Evolutionary conservation across 495 filamentous ascomycete genomes (phyloP).

Genomic region (Parmelia sp.): DNA sequence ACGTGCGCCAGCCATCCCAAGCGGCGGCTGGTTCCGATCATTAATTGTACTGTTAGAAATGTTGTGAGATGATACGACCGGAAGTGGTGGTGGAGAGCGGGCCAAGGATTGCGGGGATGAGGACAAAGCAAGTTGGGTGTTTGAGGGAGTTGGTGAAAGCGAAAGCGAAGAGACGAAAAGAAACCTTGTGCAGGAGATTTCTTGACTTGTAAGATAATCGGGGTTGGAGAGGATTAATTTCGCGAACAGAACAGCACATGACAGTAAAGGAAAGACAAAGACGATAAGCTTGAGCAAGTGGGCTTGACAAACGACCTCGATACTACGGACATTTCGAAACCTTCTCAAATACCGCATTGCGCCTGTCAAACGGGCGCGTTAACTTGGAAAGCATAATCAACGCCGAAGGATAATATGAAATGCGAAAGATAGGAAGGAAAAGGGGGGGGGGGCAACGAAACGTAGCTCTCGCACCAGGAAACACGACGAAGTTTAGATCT

Average conservation of each 20-base stretch:
- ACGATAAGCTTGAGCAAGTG: background rate
- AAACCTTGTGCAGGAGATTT: background rate
- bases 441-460: background rate
- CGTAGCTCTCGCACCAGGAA: background rate
- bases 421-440: too few relatives aligned
- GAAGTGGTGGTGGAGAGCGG: background rate
- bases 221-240: background rate
- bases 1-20: slow-evolving; percentile 16
- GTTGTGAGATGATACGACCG: too few relatives aligned
- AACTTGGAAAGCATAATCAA: too few relatives aligned
- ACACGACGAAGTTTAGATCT: background rate
- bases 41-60: background rate
- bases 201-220: background rate
- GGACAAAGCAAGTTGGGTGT: background rate
- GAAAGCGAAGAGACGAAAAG: background rate
- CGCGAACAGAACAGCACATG: background rate
- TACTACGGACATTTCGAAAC: background rate
- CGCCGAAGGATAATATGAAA: too few relatives aligned
- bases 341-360: background rate
- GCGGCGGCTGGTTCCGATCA: slow-evolving; percentile 12
- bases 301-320: background rate
- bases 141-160: background rate
- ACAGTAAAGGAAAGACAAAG: background rate
- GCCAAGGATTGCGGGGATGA: background rate
- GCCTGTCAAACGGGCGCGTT: background rate